Conservation (phyloP, 2,329 filamentous ascomycete species). For the Colletotrichum camelliae region DNA sequence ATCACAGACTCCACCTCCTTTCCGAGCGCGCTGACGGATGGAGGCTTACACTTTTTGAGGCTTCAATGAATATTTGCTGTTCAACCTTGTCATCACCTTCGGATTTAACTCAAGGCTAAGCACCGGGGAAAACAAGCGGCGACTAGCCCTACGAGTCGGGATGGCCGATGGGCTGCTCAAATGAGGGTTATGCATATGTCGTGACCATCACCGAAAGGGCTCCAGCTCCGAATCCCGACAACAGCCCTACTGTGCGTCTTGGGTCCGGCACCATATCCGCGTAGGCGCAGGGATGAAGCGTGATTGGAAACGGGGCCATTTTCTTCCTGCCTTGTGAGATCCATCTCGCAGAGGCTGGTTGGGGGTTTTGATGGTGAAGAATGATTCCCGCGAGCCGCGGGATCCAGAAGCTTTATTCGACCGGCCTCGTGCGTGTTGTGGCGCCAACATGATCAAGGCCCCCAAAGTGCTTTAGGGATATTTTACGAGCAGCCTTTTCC, state of each 20-base stretch:
- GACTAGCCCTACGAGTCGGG: not conserved
- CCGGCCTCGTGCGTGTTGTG: not conserved
- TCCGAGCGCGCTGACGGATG: not conserved
- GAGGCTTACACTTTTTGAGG: not conserved
- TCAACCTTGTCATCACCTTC: not conserved
- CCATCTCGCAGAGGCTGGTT: not conserved
- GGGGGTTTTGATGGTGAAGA: not conserved
- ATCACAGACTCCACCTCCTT: not conserved
- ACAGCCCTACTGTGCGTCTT: not conserved
- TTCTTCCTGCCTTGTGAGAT: not conserved
- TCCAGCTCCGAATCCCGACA: constrained; percentile 11
- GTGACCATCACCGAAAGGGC: not conserved
- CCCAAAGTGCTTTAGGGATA: not conserved
- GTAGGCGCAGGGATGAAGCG: not conserved
- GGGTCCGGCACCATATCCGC: constrained; percentile 9
- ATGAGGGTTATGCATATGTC: constrained; percentile 13
- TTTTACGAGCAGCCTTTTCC: not conserved
- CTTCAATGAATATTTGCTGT: not conserved
- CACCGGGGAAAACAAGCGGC: not conserved
- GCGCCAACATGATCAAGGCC: not conserved
- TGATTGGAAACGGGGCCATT: not conserved
- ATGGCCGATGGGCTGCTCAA: not conserved
- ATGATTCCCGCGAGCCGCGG: not conserved
- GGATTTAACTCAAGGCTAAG: not conserved
- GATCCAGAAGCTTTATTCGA: not conserved